Conservation (phyloP, 1,284 basidiomycete species). For the Puccinia novopanici region DNA sequence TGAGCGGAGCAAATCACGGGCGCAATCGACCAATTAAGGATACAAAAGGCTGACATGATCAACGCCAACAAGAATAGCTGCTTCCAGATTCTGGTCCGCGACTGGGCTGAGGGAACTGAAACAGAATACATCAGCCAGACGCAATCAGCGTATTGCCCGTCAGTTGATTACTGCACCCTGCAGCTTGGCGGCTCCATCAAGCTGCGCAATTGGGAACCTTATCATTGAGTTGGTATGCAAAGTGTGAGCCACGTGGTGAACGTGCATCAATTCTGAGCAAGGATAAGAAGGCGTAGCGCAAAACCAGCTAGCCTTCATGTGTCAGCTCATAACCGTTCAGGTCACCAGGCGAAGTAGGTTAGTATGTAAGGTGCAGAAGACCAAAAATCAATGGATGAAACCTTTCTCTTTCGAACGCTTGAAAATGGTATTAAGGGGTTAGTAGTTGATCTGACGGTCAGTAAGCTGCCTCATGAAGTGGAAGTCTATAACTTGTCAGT, state of each 20-base stretch:
- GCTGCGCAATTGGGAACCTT: neutral
- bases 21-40: conserved; percentile 37
- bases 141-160: neutral
- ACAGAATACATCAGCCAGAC: conserved; percentile 22
- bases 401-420: conserved; percentile 29
- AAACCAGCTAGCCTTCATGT: conserved; percentile 10
- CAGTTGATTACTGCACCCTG: conserved; percentile 8
- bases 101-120: conserved; percentile 27
- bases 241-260: neutral
- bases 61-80: conserved; percentile 15
- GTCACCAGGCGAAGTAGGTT: conserved; percentile 24
- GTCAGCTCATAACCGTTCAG: neutral
- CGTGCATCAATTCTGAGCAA: conserved; percentile 3
- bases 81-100: conserved; percentile 24
- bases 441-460: conserved; percentile 25
- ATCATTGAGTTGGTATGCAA: conserved; percentile 3
- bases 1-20: conserved; percentile 15
- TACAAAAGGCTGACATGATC: conserved; percentile 37
- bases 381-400: conserved; percentile 29
- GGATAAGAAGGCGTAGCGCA: conserved; percentile 16
- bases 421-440: conserved; percentile 18
- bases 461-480: conserved; percentile 24
- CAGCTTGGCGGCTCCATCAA: neutral
- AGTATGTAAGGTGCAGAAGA: conserved; percentile 15
- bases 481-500: conserved; percentile 37